phyloP scores from a whole-genome alignment of 2,329 filamentous ascomycete species.

The Neurospora sp. region DNA sequence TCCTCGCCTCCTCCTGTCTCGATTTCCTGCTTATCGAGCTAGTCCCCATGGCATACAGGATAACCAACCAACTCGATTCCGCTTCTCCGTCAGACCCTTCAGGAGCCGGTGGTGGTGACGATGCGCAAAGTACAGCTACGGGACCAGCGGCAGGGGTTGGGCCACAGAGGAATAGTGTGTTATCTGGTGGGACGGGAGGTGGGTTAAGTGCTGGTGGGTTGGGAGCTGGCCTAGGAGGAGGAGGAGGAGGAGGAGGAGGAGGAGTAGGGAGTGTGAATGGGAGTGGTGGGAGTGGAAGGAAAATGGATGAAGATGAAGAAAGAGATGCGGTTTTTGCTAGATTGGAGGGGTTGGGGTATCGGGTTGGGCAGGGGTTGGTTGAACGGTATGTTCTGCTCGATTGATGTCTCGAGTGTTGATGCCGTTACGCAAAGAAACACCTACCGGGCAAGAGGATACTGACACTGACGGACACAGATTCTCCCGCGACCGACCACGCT shows the following conservation, averaged over 20 bases:
- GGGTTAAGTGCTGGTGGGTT: background rate
- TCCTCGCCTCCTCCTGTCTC: conserved; percentile 75
- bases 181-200: background rate
- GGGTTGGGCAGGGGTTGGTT: conserved; percentile 84
- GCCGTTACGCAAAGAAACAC: background rate
- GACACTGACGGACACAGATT: conserved; percentile 42
- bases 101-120: conserved; percentile 20
- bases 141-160: background rate
- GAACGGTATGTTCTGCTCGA: conserved; percentile 54
- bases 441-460: background rate
- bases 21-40: conserved; percentile 95
- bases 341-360: conserved; percentile 76
- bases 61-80: conserved; percentile 62
- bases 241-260: background rate
- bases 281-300: conserved; percentile 7
- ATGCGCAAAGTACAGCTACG: conserved; percentile 10
- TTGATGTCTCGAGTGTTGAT: background rate
- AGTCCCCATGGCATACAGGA: conserved; percentile 83
- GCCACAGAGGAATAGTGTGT: background rate
- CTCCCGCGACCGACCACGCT: conserved; percentile 73
- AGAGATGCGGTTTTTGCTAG: conserved; percentile 77
- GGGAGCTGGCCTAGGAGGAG: background rate
- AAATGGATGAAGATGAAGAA: conserved; percentile 66
- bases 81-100: conserved; percentile 20
- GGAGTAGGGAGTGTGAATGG: background rate